Evolutionary conservation across 139 green algal species (phyloP), one percentile per base, ranked within the genome.

Genomic region (Helicosporidium sp.): DNA sequence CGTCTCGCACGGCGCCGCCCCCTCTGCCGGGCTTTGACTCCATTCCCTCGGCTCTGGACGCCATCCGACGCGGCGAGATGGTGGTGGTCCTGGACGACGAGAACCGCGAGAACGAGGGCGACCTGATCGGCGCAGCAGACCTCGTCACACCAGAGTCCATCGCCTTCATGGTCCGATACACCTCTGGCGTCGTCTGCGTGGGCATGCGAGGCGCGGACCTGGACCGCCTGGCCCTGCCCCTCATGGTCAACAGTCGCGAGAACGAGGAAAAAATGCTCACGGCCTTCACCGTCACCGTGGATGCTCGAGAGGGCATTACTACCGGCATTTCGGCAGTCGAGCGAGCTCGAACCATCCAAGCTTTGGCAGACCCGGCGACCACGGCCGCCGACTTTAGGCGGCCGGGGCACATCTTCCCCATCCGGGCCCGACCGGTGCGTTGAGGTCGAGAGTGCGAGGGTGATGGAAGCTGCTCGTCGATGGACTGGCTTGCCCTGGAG

Each of bases 31-130:
- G 55, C 33, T 69, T 69, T 39, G 51, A 60, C 54, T 41, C 26
- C 37, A 69, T 69, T 41, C 44, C 52, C 27, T 43, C 57, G 3
- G 73, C 69, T 5, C 49, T 81, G 17, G 57, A 42, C 19, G 83
- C 77, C 51, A 43, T 93, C 4, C 60, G 52, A 3, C 47, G 43
- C 0, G 81, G 83, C 18, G 68, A 85, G 62, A 78, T 90, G 26
- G 73, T 97, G 18, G 79, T 99, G 12, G 86, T 99, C 22, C 52
- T 95, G n/a, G 89, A 99, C 51, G 85, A 96, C 53, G 87, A 94
- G 64, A 67, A 85, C 51, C 64, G 88, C 2, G 90, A 97, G 64
- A 96, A 99, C 49, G 90, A 97, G 68, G 90, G 90, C 8, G 89
- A 99, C 66, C 74, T 99, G 5, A 95, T 99, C 45, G 79, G 85